Evolutionary conservation across 257 asterid species (phyloP).

Genomic region (Sherardia arvensis): DNA sequence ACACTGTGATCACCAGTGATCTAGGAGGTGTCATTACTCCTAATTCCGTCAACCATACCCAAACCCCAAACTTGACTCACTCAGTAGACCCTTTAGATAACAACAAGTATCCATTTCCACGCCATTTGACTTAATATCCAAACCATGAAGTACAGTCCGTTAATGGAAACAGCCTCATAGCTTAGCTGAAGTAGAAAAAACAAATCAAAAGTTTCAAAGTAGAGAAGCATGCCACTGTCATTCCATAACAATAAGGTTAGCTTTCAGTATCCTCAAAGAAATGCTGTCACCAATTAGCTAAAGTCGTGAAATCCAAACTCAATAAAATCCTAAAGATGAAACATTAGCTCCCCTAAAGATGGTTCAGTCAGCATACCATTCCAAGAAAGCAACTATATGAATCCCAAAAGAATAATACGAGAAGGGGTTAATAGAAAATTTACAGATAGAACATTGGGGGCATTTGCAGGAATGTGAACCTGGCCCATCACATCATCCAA

Average conservation of each 20-base stretch:
- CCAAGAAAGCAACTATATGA: neutral
- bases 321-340: too few relatives aligned
- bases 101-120: neutral
- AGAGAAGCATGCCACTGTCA: too few relatives aligned
- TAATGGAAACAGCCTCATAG: neutral
- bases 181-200: neutral
- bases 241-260: too few relatives aligned
- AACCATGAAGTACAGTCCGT: neutral
- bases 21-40: neutral
- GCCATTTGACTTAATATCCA: neutral
- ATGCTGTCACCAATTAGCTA: too few relatives aligned
- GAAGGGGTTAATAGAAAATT: too few relatives aligned
- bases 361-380: neutral
- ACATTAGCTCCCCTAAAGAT: too few relatives aligned
- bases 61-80: neutral
- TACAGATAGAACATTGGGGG: conserved; percentile 76
- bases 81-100: neutral
- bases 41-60: neutral
- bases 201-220: neutral
- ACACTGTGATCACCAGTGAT: neutral
- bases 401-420: neutral
- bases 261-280: too few relatives aligned
- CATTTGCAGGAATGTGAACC: conserved; percentile 46
- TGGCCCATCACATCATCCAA: conserved; percentile 36
- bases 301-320: too few relatives aligned